A percentile compares a stretch with the other conserved stretches of the same genome.
Evolutionary conservation across 257 asterid genomes (phyloP).

Genomic region (Craterostigma plantagineum): DNA sequence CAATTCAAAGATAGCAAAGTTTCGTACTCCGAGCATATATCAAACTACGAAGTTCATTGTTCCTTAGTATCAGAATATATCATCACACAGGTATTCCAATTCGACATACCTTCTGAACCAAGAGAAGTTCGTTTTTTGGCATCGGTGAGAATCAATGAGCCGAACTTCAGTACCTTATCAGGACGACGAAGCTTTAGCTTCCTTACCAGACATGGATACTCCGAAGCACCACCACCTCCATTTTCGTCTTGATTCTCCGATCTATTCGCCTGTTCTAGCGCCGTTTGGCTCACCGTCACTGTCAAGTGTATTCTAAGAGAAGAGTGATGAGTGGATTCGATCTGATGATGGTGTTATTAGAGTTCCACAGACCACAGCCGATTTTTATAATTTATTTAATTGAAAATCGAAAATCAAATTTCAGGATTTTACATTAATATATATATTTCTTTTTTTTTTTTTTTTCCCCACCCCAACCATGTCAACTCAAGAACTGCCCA

Average conservation of each 20-base stretch:
- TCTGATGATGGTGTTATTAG: too few relatives aligned
- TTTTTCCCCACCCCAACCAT: too few relatives aligned
- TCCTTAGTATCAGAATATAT: too few relatives aligned
- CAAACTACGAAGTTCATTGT: too few relatives aligned
- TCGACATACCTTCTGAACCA: conserved; percentile 59
- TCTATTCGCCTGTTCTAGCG: conserved; percentile 64
- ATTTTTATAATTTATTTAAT: too few relatives aligned
- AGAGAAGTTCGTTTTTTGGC: conserved; percentile 94
- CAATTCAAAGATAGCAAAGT: not conserved
- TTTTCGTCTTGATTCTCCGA: conserved; percentile 88
- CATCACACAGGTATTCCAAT: not conserved
- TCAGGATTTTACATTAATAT: too few relatives aligned
- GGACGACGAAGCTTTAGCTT: conserved; percentile 91
- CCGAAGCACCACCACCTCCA: conserved; percentile 98
- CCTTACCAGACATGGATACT: conserved; percentile 72
- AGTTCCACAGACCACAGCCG: too few relatives aligned
- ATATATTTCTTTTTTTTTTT: too few relatives aligned
- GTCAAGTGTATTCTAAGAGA: too few relatives aligned
- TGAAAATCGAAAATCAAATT: too few relatives aligned
- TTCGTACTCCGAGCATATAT: not conserved
- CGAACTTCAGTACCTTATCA: conserved; percentile 61
- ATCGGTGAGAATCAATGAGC: conserved; percentile 50
- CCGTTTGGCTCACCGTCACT: conserved; percentile 81
- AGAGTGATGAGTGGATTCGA: too few relatives aligned
- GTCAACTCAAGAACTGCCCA: too few relatives aligned